A percentile compares a stretch with the other conserved stretches of the same genome.
phyloP scores from a whole-genome alignment of 345 rosid genomes.

The Gossypium rotundifolium region DNA sequence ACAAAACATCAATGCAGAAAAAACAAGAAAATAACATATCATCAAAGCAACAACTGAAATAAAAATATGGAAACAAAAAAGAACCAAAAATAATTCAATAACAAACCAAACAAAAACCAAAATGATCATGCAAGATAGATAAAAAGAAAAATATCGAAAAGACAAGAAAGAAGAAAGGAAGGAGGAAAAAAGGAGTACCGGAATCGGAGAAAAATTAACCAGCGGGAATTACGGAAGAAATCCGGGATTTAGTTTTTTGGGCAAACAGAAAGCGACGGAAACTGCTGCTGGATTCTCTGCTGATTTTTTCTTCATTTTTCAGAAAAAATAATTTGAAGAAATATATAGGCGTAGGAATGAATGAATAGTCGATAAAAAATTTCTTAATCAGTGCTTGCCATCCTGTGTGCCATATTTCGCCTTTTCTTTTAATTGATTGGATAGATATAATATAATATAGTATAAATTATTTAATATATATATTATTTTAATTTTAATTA shows the following conservation, averaged over 20 bases:
- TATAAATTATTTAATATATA: too few relatives aligned
- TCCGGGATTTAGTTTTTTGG: background rate
- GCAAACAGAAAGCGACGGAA: background rate
- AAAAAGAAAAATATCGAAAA: background rate
- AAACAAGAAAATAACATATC: too few relatives aligned
- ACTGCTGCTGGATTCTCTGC: constrained; percentile 3
- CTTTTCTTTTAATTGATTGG: too few relatives aligned
- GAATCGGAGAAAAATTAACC: background rate
- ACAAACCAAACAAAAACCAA: background rate
- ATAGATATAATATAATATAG: too few relatives aligned
- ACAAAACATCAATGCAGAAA: too few relatives aligned
- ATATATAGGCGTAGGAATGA: background rate
- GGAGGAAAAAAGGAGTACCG: background rate
- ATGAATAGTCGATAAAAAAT: too few relatives aligned
- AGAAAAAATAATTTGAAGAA: background rate
- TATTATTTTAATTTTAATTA: too few relatives aligned
- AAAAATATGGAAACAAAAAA: too few relatives aligned
- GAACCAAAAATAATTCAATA: background rate
- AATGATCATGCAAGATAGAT: background rate
- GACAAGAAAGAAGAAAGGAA: background rate
- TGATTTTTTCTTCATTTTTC: background rate
- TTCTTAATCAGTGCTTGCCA: too few relatives aligned
- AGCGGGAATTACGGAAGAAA: background rate
- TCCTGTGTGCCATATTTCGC: too few relatives aligned
- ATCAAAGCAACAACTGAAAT: too few relatives aligned